Percentiles rank a stretch among this genome's conserved stretches.
Evolutionary conservation across 176 grass and related monocot genomes (phyloP).

Genomic region (Triticum urartu): DNA sequence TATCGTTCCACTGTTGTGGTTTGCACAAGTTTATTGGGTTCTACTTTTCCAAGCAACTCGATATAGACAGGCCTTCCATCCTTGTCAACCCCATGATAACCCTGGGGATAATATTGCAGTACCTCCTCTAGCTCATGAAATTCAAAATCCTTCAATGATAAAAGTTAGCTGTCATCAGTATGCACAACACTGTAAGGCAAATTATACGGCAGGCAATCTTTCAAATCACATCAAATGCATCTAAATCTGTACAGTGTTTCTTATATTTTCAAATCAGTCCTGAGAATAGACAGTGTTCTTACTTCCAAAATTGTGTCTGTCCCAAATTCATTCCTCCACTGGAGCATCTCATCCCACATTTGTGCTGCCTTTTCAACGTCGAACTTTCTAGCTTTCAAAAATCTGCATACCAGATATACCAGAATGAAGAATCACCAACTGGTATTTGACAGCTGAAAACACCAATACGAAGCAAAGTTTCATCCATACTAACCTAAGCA

Average conservation of each 20-base stretch:
- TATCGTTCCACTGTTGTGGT: conserved; percentile 88
- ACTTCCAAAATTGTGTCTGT: conserved; percentile 88
- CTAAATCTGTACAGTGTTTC: background rate
- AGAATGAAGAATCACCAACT: conserved; percentile 30
- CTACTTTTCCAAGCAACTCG: conserved; percentile 92
- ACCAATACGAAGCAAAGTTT: background rate
- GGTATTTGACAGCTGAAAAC: conserved; percentile 28
- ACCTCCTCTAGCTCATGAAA: conserved; percentile 96
- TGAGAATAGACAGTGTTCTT: conserved; percentile 25
- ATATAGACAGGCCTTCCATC: conserved; percentile 96
- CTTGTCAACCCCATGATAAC: conserved; percentile 95
- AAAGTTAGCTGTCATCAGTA: conserved; percentile 28
- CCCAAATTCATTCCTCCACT: conserved; percentile 86
- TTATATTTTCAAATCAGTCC: background rate
- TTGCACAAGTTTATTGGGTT: conserved; percentile 87
- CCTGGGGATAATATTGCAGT: conserved; percentile 84
- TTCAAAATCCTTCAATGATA: conserved; percentile 83
- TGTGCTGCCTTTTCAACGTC: conserved; percentile 81
- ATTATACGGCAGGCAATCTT: background rate
- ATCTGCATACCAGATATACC: conserved; percentile 58
- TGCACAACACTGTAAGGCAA: background rate
- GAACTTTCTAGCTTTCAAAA: conserved; percentile 95
- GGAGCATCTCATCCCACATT: conserved; percentile 96
- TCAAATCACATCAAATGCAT: background rate
- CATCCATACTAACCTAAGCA: conserved; percentile 61